Percentiles rank a stretch among this genome's conserved stretches.
Conservation (phyloP, 176 grass and related monocot species). For the Areca catechu region DNA sequence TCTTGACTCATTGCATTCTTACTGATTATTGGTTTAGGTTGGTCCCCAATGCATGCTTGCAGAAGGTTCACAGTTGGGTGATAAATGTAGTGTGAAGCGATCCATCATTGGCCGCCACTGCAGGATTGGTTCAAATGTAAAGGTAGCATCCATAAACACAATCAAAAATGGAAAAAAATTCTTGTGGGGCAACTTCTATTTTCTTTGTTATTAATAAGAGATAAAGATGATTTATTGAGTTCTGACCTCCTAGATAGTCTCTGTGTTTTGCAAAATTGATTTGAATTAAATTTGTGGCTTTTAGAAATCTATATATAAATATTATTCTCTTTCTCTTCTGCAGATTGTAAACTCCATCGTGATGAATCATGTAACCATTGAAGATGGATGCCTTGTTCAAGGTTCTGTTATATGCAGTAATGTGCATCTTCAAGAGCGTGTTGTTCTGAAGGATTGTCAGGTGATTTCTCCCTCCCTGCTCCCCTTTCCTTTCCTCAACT, state of each 20-base stretch:
- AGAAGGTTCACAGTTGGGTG: conserved; percentile 90
- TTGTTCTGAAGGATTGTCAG: conserved; percentile 93
- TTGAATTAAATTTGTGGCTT: no score
- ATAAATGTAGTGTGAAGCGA: conserved; percentile 95
- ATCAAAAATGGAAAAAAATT: no score
- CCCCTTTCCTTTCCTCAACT: background rate
- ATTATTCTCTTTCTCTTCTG: conserved; percentile 6
- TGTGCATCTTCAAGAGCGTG: conserved; percentile 92
- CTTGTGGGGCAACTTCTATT: no score
- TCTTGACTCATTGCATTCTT: background rate
- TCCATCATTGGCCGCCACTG: conserved; percentile 95
- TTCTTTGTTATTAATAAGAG: no score
- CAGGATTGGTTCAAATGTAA: conserved; percentile 96
- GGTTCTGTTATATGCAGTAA: conserved; percentile 91
- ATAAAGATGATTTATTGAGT: background rate
- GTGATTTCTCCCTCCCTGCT: conserved; percentile 11
- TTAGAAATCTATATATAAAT: no score
- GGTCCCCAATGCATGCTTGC: conserved; percentile 92
- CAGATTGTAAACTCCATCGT: conserved; percentile 95
- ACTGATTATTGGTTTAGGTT: conserved; percentile 31
- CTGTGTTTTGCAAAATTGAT: background rate
- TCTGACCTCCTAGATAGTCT: background rate
- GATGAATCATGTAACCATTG: conserved; percentile 92
- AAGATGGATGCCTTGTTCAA: conserved; percentile 91
- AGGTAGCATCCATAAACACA: conserved; percentile 33